Evolutionary conservation across 169 alveolate genomes (phyloP), one percentile per base, ranked within the genome.

Genomic region (Cystoisospora suis): DNA sequence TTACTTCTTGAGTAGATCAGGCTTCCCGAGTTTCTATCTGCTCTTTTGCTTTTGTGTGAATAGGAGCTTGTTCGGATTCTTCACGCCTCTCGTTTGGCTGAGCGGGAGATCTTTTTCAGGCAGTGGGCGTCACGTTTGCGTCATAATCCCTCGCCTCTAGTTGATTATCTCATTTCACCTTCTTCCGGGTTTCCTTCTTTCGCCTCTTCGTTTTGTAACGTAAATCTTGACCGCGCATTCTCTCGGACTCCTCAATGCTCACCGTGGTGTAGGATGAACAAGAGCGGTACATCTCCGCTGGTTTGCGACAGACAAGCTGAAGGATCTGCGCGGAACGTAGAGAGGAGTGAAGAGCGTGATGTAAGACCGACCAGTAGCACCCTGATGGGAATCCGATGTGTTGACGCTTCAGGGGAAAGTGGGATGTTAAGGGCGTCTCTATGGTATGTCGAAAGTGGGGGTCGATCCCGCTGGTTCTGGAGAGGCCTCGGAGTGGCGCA

Each of bases 111-210:
- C 77, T 65, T 65, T 44, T 65, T 65, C 44, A 23, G 42, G 4
- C 77, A 65, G 77, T 65, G 77, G 77, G 77, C 77, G 12, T 12
- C 77, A 4, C 77, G 40, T n/a, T 23, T 65, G 36, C 45, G 34
- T 7, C 7, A 9, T 3, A 44, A 12, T 12, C 77, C 77, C 34
- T 65, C 77, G 6, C 77, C 77, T n/a, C 77, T 65, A 7, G 77
- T 65, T 2, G 77, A 65, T 17, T 9, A 5, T n/a, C 34, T 65
- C 40, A 44, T 44, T 36, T 27, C 77, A 5, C 42, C 77, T 20
- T n/a, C 77, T 23, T n/a, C 40, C 7, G 77, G 23, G n/a, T 12
- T 44, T 65, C 65, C 20, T 20, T 65, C 77, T 65, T 65, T n/a
- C 44, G 44, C 42, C 45, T 65, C 38, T 65, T 6, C 44, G 45